These are phyloP conservation scores for Ceratobasidium sp. DNA, from an alignment of 1,284 basidiomycete genomes.

Conservation along the genomic window DNA sequence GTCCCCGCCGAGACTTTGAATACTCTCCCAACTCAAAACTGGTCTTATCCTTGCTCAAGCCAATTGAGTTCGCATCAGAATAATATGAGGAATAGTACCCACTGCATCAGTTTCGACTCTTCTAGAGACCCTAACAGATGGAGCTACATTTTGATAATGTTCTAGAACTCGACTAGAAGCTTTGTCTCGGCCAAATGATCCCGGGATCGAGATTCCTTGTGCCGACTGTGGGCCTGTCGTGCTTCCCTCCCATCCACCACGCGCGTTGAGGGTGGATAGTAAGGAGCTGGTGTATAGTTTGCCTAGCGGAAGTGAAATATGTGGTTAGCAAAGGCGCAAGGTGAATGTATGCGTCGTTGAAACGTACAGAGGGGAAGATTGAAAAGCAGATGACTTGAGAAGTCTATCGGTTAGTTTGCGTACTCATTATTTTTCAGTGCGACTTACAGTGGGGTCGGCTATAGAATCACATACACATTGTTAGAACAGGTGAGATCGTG, in stretches of 20 bases:
- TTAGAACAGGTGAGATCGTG: not conserved
- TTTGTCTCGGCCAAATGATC: not conserved
- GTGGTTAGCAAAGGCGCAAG: not conserved
- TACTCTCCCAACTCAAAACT: conserved; percentile 16
- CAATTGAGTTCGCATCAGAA: too few relatives aligned
- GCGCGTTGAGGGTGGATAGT: conserved; percentile 29
- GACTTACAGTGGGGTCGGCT: conserved; percentile 24
- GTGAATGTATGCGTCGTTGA: not conserved
- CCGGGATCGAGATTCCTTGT: not conserved
- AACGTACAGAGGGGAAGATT: conserved; percentile 22
- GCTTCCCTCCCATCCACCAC: not conserved
- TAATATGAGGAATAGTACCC: not conserved
- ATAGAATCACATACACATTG: not conserved
- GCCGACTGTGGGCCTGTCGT: not conserved
- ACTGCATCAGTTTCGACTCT: too few relatives aligned
- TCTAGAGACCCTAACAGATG: not conserved
- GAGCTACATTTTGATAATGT: not conserved
- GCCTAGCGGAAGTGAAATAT: not conserved
- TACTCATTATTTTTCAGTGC: not conserved
- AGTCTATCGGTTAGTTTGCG: not conserved
- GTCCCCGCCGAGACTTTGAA: not conserved
- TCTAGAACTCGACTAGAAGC: not conserved
- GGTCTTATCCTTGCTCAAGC: too few relatives aligned
- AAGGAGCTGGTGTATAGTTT: conserved; percentile 17
- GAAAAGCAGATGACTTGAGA: conserved; percentile 1